These are phyloP conservation scores for Diaporthe amygdali DNA, from an alignment of 2,329 filamentous ascomycete genomes.

Conservation along the genomic window DNA sequence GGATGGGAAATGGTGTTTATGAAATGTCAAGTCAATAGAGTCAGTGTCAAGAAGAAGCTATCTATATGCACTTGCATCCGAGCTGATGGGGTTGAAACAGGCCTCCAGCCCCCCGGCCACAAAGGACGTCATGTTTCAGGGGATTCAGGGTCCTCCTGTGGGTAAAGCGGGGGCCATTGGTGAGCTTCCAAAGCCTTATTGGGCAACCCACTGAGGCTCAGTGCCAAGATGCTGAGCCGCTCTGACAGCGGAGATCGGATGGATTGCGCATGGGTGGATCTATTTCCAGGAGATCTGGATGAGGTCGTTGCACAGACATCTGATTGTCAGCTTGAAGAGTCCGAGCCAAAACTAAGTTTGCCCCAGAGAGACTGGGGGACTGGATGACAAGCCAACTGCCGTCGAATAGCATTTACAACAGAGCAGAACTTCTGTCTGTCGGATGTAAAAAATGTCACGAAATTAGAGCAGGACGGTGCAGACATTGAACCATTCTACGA, in stretches of 20 bases:
- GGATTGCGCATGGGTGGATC: neutral
- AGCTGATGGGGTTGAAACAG: slow-evolving; percentile 21
- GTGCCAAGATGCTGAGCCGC: slow-evolving; percentile 10
- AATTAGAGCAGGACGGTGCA: neutral
- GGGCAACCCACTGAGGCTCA: slow-evolving; percentile 8
- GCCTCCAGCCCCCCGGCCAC: slow-evolving; percentile 15
- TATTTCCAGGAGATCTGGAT: neutral
- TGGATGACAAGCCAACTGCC: neutral
- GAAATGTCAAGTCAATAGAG: neutral
- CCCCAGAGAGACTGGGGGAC: neutral
- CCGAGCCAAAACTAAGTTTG: neutral
- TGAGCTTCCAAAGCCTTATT: neutral
- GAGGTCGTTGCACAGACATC: neutral
- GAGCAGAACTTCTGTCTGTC: neutral
- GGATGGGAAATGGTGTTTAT: neutral
- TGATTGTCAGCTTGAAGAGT: neutral
- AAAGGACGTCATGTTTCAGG: slow-evolving; percentile 22
- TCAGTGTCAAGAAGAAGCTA: neutral
- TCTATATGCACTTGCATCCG: slow-evolving; percentile 2
- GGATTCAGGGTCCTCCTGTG: slow-evolving; percentile 20
- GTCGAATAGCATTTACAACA: neutral
- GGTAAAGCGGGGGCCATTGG: neutral
- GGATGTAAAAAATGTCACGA: no score
- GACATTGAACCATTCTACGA: no score
- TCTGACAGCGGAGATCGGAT: slow-evolving; percentile 8